Percentiles rank a stretch among this genome's conserved stretches.
These are phyloP conservation scores for Microbotryum saponariae DNA, from an alignment of 1,284 basidiomycete species.

Conservation along the genomic window DNA sequence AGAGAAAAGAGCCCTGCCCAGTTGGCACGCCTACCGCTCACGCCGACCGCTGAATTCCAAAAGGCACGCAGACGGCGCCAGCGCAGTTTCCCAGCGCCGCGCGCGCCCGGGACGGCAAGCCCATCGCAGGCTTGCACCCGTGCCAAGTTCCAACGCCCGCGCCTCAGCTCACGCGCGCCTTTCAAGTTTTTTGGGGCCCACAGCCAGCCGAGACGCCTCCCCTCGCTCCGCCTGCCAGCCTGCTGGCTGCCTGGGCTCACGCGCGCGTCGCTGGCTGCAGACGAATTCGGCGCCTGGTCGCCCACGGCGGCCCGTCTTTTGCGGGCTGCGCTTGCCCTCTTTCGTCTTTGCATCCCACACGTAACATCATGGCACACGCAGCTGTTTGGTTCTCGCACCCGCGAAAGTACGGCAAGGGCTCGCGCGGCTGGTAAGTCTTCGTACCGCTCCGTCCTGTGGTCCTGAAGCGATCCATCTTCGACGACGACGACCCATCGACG, in stretches of 20 bases:
- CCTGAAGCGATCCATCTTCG: too few relatives aligned
- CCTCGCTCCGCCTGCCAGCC: too few relatives aligned
- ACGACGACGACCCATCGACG: too few relatives aligned
- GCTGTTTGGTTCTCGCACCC: conserved; percentile 88
- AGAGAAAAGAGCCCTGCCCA: neutral
- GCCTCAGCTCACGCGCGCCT: neutral
- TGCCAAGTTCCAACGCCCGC: neutral
- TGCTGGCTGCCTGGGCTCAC: too few relatives aligned
- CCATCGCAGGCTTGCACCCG: neutral
- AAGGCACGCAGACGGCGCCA: too few relatives aligned
- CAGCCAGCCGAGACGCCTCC: neutral
- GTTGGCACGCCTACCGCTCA: neutral
- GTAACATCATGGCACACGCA: conserved; percentile 73
- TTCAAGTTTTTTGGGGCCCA: too few relatives aligned
- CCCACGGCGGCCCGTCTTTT: neutral
- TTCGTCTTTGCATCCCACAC: neutral
- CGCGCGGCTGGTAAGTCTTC: conserved; percentile 71
- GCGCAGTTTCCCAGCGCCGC: too few relatives aligned
- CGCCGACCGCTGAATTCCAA: too few relatives aligned
- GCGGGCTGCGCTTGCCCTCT: neutral
- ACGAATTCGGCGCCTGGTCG: too few relatives aligned
- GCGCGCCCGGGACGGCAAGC: too few relatives aligned
- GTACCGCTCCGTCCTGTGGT: too few relatives aligned
- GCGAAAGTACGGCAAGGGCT: conserved; percentile 89
- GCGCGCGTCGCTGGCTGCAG: too few relatives aligned